Conservation (phyloP, 371 early-diverging fungal genomes). For the Lichtheimia corymbifera region DNA sequence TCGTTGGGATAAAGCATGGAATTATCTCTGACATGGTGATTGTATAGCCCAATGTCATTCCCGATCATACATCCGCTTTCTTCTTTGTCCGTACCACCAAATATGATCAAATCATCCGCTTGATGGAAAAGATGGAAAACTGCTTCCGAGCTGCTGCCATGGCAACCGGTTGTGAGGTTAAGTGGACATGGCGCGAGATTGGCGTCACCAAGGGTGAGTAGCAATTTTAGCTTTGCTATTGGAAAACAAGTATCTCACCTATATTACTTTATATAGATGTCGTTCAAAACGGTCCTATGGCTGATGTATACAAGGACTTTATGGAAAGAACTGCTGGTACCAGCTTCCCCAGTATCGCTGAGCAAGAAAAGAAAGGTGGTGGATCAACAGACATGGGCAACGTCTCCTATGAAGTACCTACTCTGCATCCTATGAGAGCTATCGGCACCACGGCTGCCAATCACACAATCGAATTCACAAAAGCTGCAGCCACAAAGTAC, state of each 20-base stretch:
- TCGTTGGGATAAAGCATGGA: conserved; percentile 59
- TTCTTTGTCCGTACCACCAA: conserved; percentile 64
- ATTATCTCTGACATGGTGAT: neutral
- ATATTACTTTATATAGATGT: conserved; percentile 29
- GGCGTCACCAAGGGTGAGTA: conserved; percentile 39
- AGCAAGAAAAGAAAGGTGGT: conserved; percentile 43
- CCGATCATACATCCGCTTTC: conserved; percentile 62
- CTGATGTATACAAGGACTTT: conserved; percentile 55
- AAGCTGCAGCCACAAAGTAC: conserved; percentile 53
- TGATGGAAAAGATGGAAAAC: conserved; percentile 53
- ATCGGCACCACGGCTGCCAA: conserved; percentile 51
- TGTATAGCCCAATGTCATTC: conserved; percentile 57
- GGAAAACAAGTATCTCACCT: neutral
- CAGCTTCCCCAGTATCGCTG: conserved; percentile 34
- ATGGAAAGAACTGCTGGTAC: conserved; percentile 53
- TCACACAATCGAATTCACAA: conserved; percentile 70
- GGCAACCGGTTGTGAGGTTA: conserved; percentile 75
- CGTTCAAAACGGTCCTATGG: conserved; percentile 58
- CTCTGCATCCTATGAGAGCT: conserved; percentile 48
- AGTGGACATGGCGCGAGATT: conserved; percentile 55
- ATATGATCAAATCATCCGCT: conserved; percentile 41
- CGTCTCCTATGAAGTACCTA: conserved; percentile 54
- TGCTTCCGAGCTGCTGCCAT: conserved; percentile 71
- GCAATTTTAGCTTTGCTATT: neutral
- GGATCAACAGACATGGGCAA: conserved; percentile 85